These are phyloP conservation scores for Macaranga tanarius DNA, from an alignment of 441 rosid species.

Conservation along the genomic window DNA sequence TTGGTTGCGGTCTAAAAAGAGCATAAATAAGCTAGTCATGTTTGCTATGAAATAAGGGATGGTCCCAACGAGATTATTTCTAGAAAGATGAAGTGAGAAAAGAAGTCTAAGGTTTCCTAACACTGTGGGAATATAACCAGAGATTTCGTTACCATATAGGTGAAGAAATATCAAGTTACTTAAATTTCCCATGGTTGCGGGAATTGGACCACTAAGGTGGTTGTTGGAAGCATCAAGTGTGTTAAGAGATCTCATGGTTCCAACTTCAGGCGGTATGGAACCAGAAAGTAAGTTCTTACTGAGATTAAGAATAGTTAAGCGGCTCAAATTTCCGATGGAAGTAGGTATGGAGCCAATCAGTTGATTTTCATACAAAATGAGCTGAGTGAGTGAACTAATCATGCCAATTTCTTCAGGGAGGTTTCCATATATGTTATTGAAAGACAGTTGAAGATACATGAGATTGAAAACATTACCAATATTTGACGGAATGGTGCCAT, in stretches of 20 bases:
- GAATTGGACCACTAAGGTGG: background rate
- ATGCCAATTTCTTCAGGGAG: slow-evolving; percentile 5
- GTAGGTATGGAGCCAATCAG: slow-evolving; percentile 28
- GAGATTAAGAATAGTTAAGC: background rate
- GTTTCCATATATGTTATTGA: background rate
- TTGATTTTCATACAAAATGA: background rate
- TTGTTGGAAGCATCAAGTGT: slow-evolving; percentile 1
- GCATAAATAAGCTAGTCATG: background rate
- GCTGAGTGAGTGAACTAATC: background rate
- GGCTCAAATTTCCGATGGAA: slow-evolving; percentile 30
- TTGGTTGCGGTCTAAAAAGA: background rate
- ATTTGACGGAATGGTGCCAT: slow-evolving; percentile 12
- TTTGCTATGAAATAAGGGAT: background rate
- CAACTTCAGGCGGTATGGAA: background rate
- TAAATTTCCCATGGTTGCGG: background rate
- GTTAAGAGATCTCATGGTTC: background rate
- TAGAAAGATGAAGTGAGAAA: no score
- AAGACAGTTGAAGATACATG: background rate
- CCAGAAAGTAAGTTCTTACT: slow-evolving; percentile 23
- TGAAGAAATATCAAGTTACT: no score
- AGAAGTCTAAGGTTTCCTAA: no score
- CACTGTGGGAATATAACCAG: no score
- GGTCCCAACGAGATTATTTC: background rate
- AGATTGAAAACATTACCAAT: slow-evolving; percentile 7
- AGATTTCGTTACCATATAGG: no score